These are phyloP conservation scores for Chalara sp. DNA, from an alignment of 2,329 filamentous ascomycete genomes.

Conservation along the genomic window DNA sequence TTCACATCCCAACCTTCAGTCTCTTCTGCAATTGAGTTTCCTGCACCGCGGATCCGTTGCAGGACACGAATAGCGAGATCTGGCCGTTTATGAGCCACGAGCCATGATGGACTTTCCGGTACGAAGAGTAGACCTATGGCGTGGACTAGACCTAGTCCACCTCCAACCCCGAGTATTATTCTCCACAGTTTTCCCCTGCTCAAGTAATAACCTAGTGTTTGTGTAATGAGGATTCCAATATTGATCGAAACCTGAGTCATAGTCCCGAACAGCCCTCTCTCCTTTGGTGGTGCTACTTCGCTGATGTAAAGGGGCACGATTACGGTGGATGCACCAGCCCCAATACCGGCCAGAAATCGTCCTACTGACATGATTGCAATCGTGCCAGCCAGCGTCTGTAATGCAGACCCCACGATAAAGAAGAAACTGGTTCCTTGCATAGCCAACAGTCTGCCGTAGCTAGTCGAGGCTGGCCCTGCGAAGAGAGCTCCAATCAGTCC, in stretches of 20 bases:
- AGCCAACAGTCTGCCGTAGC: slow-evolving; percentile 65
- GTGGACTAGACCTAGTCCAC: slow-evolving; percentile 61
- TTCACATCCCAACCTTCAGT: slow-evolving; percentile 51
- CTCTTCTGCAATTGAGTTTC: slow-evolving; percentile 67
- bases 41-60: slow-evolving; percentile 66
- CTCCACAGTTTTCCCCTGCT: slow-evolving; percentile 78
- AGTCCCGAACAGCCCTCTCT: slow-evolving; percentile 71
- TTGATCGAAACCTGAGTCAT: slow-evolving; percentile 95
- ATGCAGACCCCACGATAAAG: slow-evolving; percentile 67
- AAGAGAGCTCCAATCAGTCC: slow-evolving; percentile 77
- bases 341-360: slow-evolving; percentile 72
- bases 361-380: slow-evolving; percentile 66
- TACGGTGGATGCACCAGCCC: slow-evolving; percentile 83
- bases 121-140: slow-evolving; percentile 65
- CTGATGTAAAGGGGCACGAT: slow-evolving; percentile 93
- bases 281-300: slow-evolving; percentile 71
- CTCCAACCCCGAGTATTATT: slow-evolving; percentile 70
- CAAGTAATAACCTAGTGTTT: slow-evolving; percentile 80
- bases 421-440: slow-evolving; percentile 74
- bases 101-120: slow-evolving; percentile 83
- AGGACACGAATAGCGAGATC: slow-evolving; percentile 59
- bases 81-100: slow-evolving; percentile 59
- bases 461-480: slow-evolving; percentile 72
- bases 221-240: slow-evolving; percentile 76
- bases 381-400: slow-evolving; percentile 65